Percentiles rank a stretch among this genome's conserved stretches.
phyloP scores from a whole-genome alignment of 2,329 filamentous ascomycete genomes.

The Endoconidiophora polonica region DNA sequence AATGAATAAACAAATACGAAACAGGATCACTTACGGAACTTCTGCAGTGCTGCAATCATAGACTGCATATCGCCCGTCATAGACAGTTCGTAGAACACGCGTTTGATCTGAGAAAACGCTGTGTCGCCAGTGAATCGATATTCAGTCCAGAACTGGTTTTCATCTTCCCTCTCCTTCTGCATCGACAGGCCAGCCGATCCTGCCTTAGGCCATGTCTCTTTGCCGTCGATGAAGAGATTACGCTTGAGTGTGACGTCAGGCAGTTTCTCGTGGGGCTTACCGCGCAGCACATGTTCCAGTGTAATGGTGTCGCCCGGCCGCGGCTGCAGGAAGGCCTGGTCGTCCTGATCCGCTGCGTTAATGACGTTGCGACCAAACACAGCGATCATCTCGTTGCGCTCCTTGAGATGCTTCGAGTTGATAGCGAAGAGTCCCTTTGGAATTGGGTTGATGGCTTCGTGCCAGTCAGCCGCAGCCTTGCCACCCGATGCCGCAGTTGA shows the following conservation, averaged over 20 bases:
- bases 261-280: constrained; percentile 44
- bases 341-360: constrained; percentile 34
- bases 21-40: constrained; percentile 20
- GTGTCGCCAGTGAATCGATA: constrained; percentile 65
- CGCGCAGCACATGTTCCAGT: constrained; percentile 36
- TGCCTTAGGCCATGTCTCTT: constrained; percentile 70
- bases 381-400: constrained; percentile 73
- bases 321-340: constrained; percentile 24
- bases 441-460: background rate
- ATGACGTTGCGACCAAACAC: constrained; percentile 41
- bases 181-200: constrained; percentile 72
- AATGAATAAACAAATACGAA: background rate
- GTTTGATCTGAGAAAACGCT: constrained; percentile 58
- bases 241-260: constrained; percentile 55
- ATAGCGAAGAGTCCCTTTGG: constrained; percentile 24
- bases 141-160: constrained; percentile 40
- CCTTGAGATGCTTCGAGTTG: constrained; percentile 59
- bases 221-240: constrained; percentile 74
- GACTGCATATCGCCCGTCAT: constrained; percentile 73
- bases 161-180: constrained; percentile 34
- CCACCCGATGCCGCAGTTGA: constrained; percentile 7
- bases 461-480: constrained; percentile 4
- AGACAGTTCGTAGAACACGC: constrained; percentile 54
- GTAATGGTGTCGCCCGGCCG: constrained; percentile 33
- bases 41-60: constrained; percentile 56